Evolutionary conservation across 2,329 filamentous ascomycete genomes (phyloP).

Genomic region (Clarireedia paspali): DNA sequence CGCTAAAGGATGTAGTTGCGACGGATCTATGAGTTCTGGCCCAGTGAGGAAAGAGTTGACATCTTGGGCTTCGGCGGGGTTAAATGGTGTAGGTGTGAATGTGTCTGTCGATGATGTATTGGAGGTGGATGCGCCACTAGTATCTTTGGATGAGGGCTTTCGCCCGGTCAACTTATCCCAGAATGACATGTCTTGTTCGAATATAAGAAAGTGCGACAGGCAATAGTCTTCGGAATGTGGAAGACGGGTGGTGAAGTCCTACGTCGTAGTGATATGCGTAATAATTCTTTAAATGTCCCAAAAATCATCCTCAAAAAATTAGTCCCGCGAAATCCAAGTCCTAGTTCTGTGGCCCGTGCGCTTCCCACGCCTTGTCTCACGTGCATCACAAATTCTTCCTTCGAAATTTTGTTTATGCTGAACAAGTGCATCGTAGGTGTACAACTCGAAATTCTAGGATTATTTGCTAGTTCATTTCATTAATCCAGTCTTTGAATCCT

Average conservation of each 20-base stretch:
- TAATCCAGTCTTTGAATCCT: no score
- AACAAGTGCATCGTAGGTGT: background rate
- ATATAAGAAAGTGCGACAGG: background rate
- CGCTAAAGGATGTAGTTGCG: conserved; percentile 84
- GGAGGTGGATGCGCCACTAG: conserved; percentile 14
- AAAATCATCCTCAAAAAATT: conserved; percentile 8
- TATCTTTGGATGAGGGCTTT: conserved; percentile 28
- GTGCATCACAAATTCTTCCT: background rate
- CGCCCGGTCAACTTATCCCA: conserved; percentile 33
- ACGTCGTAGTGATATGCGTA: background rate
- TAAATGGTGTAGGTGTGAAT: conserved; percentile 52
- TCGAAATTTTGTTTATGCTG: background rate
- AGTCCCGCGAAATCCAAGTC: conserved; percentile 1
- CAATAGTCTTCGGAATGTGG: background rate
- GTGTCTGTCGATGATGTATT: conserved; percentile 30
- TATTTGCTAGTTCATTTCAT: no score
- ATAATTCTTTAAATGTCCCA: background rate
- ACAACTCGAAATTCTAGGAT: background rate
- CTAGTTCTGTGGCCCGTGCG: conserved; percentile 1
- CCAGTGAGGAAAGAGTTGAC: conserved; percentile 79
- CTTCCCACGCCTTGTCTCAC: background rate
- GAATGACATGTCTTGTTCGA: conserved; percentile 28
- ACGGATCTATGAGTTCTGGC: conserved; percentile 74
- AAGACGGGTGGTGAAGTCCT: background rate
- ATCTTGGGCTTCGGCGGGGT: conserved; percentile 67